Percentiles rank a stretch among this genome's conserved stretches.
phyloP scores from a whole-genome alignment of 1,139 yeast species.

The Kurtzmaniella quercitrusa region DNA sequence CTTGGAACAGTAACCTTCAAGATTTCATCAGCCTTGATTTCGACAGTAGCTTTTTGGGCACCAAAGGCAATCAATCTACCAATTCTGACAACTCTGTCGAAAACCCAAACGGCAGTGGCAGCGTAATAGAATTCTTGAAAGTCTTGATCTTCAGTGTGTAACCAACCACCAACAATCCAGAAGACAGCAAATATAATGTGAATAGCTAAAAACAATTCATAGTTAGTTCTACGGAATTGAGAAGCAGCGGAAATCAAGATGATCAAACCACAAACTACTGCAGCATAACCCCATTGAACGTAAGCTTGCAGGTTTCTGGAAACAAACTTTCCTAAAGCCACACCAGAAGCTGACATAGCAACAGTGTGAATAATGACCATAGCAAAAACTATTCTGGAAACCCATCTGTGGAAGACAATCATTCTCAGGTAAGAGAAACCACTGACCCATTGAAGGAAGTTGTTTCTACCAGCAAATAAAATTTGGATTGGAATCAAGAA shows the following conservation, averaged over 20 bases:
- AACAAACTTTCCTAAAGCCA: conserved; percentile 28
- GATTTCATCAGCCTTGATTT: conserved; percentile 45
- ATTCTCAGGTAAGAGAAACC: conserved; percentile 66
- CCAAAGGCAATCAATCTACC: conserved; percentile 50
- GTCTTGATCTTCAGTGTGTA: conserved; percentile 45
- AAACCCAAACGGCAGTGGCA: conserved; percentile 59
- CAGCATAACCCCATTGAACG: conserved; percentile 54
- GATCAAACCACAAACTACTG: conserved; percentile 33
- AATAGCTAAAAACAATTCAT: conserved; percentile 57
- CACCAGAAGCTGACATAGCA: conserved; percentile 40
- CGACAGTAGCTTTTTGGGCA: conserved; percentile 42
- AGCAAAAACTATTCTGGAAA: conserved; percentile 46
- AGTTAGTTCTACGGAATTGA: conserved; percentile 49
- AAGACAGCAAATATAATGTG: conserved; percentile 59
- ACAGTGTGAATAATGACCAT: conserved; percentile 49
- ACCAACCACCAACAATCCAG: conserved; percentile 57
- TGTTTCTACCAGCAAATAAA: conserved; percentile 65
- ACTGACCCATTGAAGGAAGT: conserved; percentile 56
- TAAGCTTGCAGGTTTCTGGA: conserved; percentile 34
- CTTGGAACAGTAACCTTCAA: conserved; percentile 32
- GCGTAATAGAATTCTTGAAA: conserved; percentile 47
- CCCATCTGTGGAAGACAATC: conserved; percentile 62
- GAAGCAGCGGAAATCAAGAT: conserved; percentile 46
- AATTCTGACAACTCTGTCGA: conserved; percentile 54
- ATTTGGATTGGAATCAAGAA: conserved; percentile 49